phyloP scores from a whole-genome alignment of 495 filamentous ascomycete species.

The Aspergillus cavernicola region DNA sequence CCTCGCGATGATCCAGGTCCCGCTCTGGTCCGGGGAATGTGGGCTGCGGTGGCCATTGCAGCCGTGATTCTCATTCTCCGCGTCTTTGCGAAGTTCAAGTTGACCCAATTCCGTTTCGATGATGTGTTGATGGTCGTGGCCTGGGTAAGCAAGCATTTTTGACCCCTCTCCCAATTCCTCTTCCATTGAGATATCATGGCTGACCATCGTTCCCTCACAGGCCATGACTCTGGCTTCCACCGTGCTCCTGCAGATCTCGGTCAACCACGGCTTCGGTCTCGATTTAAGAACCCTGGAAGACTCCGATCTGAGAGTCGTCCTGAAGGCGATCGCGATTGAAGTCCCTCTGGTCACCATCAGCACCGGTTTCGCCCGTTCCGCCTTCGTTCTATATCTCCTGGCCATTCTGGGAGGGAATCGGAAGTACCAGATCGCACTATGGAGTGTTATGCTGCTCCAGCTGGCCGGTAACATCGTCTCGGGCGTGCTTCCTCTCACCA shows the following conservation, averaged over 20 bases:
- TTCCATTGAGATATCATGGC: slow-evolving; percentile 3
- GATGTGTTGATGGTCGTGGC: slow-evolving; percentile 38
- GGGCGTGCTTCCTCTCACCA: slow-evolving; percentile 28
- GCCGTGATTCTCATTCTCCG: slow-evolving; percentile 31
- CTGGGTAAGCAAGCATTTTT: slow-evolving; percentile 19
- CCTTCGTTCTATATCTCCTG: slow-evolving; percentile 34
- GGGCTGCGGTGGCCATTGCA: slow-evolving; percentile 32
- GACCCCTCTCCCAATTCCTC: too few relatives aligned
- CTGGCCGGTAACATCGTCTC: slow-evolving; percentile 29
- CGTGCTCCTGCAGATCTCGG: slow-evolving; percentile 25
- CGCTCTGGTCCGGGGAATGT: slow-evolving; percentile 27
- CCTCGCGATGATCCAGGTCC: too few relatives aligned
- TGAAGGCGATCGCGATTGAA: slow-evolving; percentile 32
- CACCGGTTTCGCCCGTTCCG: slow-evolving; percentile 30
- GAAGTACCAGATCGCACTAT: slow-evolving; percentile 24
- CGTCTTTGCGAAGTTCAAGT: slow-evolving; percentile 34
- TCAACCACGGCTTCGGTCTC: slow-evolving; percentile 30
- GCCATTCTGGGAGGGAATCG: slow-evolving; percentile 29
- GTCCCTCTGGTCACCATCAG: slow-evolving; percentile 32
- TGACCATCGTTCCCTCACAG: slow-evolving; percentile 12
- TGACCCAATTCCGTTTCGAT: slow-evolving; percentile 31
- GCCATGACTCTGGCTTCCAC: slow-evolving; percentile 24
- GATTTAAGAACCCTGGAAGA: slow-evolving; percentile 16
- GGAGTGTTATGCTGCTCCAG: slow-evolving; percentile 25
- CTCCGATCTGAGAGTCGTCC: slow-evolving; percentile 16